Conservation (phyloP, 306 rosid genomes). For the Acacia acuminata region DNA sequence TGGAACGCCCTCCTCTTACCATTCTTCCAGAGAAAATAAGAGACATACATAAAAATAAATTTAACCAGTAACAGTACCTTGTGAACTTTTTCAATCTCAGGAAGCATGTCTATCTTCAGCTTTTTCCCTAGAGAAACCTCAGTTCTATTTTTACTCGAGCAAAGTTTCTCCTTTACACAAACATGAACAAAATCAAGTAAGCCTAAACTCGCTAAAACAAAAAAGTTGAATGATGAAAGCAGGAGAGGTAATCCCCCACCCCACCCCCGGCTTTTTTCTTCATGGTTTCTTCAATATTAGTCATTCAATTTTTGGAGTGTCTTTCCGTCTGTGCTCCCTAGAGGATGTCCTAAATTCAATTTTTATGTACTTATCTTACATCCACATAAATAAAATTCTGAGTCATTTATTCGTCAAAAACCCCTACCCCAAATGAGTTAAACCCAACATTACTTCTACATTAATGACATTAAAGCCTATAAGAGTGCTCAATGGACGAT, state of each 20-base stretch:
- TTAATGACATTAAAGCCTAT: background rate
- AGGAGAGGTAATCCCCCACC: background rate
- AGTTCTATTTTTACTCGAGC: slow-evolving; percentile 82
- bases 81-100: slow-evolving; percentile 96
- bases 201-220: slow-evolving; percentile 21
- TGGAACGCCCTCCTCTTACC: slow-evolving; percentile 2
- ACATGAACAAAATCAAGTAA: slow-evolving; percentile 37
- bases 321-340: background rate
- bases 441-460: background rate
- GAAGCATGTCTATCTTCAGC: slow-evolving; percentile 94
- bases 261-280: background rate
- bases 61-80: slow-evolving; percentile 55
- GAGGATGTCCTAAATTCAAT: slow-evolving; percentile 9
- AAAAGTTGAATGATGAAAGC: background rate
- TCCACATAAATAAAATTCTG: background rate
- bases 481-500: slow-evolving; percentile 4
- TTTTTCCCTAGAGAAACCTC: slow-evolving; percentile 90
- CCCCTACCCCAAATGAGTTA: background rate
- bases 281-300: slow-evolving; percentile 1
- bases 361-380: background rate
- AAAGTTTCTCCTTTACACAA: slow-evolving; percentile 83
- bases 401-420: background rate
- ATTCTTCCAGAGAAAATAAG: slow-evolving; percentile 16
- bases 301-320: background rate
- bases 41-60: background rate